Percentiles rank a stretch among this genome's conserved stretches.
Evolutionary conservation across 108 stramenopile genomes (phyloP).

Genomic region (Skeletonema costatum): DNA sequence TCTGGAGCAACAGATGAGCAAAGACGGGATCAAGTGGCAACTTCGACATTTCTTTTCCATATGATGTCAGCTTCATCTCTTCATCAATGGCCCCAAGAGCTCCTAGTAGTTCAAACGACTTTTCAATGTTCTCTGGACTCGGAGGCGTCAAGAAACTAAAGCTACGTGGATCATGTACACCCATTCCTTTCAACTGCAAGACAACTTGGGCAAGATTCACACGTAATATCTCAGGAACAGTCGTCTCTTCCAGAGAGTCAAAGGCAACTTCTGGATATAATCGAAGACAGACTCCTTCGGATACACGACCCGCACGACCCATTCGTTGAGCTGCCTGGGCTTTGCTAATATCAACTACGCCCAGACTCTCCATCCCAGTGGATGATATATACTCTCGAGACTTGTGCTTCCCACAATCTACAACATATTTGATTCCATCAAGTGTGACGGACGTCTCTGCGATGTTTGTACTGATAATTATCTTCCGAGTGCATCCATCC

Average conservation of each 20-base stretch:
- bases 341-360: constrained; percentile 69
- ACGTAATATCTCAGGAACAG: constrained; percentile 91
- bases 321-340: constrained; percentile 79
- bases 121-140: constrained; percentile 45
- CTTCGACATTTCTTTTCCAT: constrained; percentile 78
- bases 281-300: constrained; percentile 77
- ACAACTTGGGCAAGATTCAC: constrained; percentile 79
- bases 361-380: constrained; percentile 87
- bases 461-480: constrained; percentile 97
- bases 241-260: constrained; percentile 53
- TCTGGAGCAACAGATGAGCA: constrained; percentile 77
- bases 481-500: constrained; percentile 72
- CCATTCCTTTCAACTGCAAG: constrained; percentile 92
- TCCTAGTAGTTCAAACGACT: constrained; percentile 66
- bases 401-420: constrained; percentile 94
- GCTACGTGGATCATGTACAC: constrained; percentile 79
- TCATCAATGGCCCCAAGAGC: constrained; percentile 73
- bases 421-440: constrained; percentile 90
- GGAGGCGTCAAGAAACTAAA: constrained; percentile 93
- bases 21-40: constrained; percentile 81
- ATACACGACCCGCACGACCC: constrained; percentile 83
- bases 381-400: constrained; percentile 64
- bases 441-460: constrained; percentile 97
- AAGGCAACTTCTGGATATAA: constrained; percentile 81
- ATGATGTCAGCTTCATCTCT: constrained; percentile 62